A percentile compares a stretch with the other conserved stretches of the same genome.
These are phyloP conservation scores for Strigomonas culicis DNA, from an alignment of 208 protist species.

Conservation along the genomic window DNA sequence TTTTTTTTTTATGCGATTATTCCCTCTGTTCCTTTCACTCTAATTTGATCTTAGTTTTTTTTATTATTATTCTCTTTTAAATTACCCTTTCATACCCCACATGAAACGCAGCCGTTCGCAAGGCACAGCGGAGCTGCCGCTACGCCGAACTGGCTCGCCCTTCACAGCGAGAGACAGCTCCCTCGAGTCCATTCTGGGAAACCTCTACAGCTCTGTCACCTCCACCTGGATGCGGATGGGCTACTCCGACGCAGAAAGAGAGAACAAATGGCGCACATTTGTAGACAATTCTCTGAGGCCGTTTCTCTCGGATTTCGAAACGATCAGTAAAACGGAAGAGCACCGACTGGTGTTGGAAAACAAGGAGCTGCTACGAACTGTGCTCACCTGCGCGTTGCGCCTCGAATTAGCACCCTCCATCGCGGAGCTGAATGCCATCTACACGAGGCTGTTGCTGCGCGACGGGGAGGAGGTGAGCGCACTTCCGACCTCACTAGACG, in stretches of 20 bases:
- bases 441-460: not conserved
- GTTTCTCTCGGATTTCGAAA: not conserved
- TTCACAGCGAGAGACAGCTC: not conserved
- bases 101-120: not conserved
- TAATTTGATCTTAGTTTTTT: not conserved
- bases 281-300: not conserved
- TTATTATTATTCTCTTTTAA: constrained; percentile 7
- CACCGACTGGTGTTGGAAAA: not conserved
- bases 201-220: not conserved
- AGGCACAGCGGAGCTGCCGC: not conserved
- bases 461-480: not conserved
- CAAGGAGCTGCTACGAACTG: not conserved
- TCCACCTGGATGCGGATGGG: not conserved
- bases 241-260: not conserved
- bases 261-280: not conserved
- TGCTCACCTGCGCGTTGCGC: not conserved
- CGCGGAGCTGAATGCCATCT: not conserved
- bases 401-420: not conserved
- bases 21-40: not conserved
- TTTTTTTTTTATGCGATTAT: constrained; percentile 4
- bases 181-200: not conserved
- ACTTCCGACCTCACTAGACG: not conserved
- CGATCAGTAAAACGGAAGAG: not conserved
- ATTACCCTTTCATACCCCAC: not conserved
- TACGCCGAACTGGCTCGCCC: no score